Base-by-base conservation (phyloP, 225 moss, liverwort and hornwort genomes). In the Sphagnum tenellum region DNA sequence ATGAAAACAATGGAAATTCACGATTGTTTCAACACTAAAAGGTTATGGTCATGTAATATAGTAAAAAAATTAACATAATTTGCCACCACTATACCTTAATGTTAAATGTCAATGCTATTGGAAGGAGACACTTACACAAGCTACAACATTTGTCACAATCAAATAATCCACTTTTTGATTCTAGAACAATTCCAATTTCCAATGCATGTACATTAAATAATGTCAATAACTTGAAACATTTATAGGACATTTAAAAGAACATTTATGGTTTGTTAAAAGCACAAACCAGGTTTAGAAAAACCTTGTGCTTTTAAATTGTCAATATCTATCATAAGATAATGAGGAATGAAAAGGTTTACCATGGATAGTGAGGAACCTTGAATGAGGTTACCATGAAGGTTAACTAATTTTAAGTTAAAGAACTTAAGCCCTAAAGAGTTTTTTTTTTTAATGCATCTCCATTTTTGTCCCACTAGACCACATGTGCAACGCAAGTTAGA, bases 111-210 rank as follows among this genome's bases (percentile, higher is more conserved):
- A 9, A 52, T 5, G 52, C 6, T 52, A 7, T 29, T 29, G 29
- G 29, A 29, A 29, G 29, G 0, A 29, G 29, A 2, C 56, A 84
- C 95, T 83, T 79, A 96, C 96, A 67, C 93, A 85, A 68, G 98
- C 98, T 45, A 93, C 98, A 73, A 98, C 98, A 81, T 98, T 93
- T 54, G 93, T 98, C 64, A 90, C 90, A 60, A 98, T 76, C 57
- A 98, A 66, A 72, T 93, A 98, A 83, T 98, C 89, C 58, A 85
- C 96, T 75, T 89, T 83, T 72, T 83, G 84, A 68, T 87, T 88
- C 57, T 81, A 77, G 51, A 98, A 98, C 9, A 79, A 75, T 73
- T 98, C 98, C 83, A 98, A 71, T 62, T 93, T 85, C 95, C 92
- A 29, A 29, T 29, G 29, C 29, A 29, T 29, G 29, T 29, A 29